Evolutionary conservation across 2,329 filamentous ascomycete species (phyloP), one percentile per base, ranked within the genome.

Genomic region (Fusarium ambrosium): DNA sequence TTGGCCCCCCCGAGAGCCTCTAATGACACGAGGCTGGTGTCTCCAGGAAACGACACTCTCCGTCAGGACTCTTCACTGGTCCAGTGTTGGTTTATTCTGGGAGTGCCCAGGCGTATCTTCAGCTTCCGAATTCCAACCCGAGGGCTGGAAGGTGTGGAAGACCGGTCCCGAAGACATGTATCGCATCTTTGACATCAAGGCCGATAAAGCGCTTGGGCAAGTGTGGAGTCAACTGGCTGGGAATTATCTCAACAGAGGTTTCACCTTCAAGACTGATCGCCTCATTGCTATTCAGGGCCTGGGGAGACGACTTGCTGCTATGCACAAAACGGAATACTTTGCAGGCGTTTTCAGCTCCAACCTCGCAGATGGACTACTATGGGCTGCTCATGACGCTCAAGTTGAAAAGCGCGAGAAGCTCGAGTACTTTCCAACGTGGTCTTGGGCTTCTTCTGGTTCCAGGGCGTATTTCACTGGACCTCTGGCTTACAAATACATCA

Each of bases 11-110:
- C 4, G 13, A 20, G 22, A 66, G 9, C 64, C 55, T 29, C 27
- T 51, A 1, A 41, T 29, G 37, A 34, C 29, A 61, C 22, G 64
- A 16, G 64, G 64, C 11, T 66, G 64, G 64, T 66, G 56, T 9
- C 43, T 66, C 18, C 64, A 66, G n/a, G 64, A 66, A 36, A 18
- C 22, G 8, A 18, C 60, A 22, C 43, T 66, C 2, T 53, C 43
- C 8, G 7, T 51, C 18, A 29, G 64, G 3, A 36, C 55, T 4
- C 64, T 61, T 1, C 56, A 66, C 13, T 61, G 55, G 56, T 61
- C 64, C 5, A 66, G 9, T 4, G 18, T 55, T n/a, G 55, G 64
- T 8, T 18, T 66, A 4, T 61, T 53, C 7, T 66, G 55, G 55
- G 55, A 55, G n/a, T 66, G 64, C 14, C 29, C 27, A 2, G 18